phyloP scores from a whole-genome alignment of 768 basidiomycete species.

The Podaxis sp. region DNA sequence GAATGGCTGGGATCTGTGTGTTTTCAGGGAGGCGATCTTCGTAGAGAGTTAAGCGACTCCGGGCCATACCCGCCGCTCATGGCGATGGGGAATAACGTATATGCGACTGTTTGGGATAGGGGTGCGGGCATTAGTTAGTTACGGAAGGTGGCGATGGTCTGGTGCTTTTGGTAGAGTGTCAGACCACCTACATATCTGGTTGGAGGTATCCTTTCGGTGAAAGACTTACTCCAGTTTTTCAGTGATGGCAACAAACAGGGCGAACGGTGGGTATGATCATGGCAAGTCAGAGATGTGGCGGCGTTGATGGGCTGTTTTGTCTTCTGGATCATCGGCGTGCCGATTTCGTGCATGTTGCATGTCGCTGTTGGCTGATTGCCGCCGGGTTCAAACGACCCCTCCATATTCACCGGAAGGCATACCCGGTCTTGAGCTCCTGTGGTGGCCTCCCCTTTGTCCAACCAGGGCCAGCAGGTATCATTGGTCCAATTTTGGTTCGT shows the following conservation, averaged over 20 bases:
- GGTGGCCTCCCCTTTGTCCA: neutral
- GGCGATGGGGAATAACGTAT: neutral
- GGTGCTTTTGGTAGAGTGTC: neutral
- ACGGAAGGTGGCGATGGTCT: neutral
- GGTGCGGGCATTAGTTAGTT: neutral
- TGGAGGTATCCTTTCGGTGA: neutral
- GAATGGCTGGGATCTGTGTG: neutral
- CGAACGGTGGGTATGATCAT: neutral
- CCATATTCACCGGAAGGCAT: slow-evolving; percentile 2
- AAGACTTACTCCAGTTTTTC: neutral
- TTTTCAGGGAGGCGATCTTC: neutral
- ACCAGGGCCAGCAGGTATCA: neutral
- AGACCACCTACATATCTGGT: neutral
- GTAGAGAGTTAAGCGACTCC: neutral
- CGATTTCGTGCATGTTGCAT: neutral
- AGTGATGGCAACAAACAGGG: neutral
- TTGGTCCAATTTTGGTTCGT: neutral
- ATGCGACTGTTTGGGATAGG: neutral
- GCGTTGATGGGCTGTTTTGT: slow-evolving; percentile 1
- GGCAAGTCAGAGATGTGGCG: neutral
- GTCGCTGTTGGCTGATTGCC: neutral
- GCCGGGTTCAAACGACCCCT: neutral
- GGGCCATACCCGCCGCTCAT: neutral
- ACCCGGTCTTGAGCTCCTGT: slow-evolving; percentile 2
- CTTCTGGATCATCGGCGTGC: neutral